Evolutionary conservation across 2,329 filamentous ascomycete species (phyloP).

Genomic region (Aspergillus pseudonomiae): DNA sequence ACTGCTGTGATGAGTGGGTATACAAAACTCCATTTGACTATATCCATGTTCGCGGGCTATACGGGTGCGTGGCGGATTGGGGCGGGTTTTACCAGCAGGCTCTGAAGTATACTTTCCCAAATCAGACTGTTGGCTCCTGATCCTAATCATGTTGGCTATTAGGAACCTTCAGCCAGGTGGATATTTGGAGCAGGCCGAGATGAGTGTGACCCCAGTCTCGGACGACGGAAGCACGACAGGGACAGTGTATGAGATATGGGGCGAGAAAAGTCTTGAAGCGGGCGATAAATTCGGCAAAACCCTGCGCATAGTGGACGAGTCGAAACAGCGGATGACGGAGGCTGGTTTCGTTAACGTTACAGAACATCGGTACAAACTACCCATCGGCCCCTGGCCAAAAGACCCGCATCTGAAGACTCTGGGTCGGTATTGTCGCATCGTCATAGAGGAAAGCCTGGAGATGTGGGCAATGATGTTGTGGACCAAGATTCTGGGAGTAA

Average conservation of each 20-base stretch:
- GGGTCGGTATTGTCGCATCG: background rate
- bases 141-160: background rate
- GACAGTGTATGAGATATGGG: slow-evolving; percentile 16
- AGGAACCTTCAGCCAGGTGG: slow-evolving; percentile 28
- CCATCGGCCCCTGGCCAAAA: background rate
- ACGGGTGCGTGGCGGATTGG: slow-evolving; percentile 52
- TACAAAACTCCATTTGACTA: slow-evolving; percentile 44
- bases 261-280: slow-evolving; percentile 12
- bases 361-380: slow-evolving; percentile 9
- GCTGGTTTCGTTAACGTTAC: slow-evolving; percentile 29
- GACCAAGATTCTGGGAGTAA: background rate
- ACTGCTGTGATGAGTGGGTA: slow-evolving; percentile 41
- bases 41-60: slow-evolving; percentile 51
- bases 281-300: slow-evolving; percentile 24
- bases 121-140: background rate
- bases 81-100: slow-evolving; percentile 39
- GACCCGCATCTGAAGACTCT: background rate
- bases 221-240: slow-evolving; percentile 16
- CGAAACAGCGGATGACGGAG: slow-evolving; percentile 17
- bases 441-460: background rate
- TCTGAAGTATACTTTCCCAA: background rate
- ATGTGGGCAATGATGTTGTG: slow-evolving; percentile 2
- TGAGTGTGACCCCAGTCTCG: slow-evolving; percentile 26
- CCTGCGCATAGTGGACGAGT: slow-evolving; percentile 32
- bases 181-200: slow-evolving; percentile 43